Base-by-base conservation (phyloP, 179 eudicot genomes). In the Carnegiea gigantea region DNA sequence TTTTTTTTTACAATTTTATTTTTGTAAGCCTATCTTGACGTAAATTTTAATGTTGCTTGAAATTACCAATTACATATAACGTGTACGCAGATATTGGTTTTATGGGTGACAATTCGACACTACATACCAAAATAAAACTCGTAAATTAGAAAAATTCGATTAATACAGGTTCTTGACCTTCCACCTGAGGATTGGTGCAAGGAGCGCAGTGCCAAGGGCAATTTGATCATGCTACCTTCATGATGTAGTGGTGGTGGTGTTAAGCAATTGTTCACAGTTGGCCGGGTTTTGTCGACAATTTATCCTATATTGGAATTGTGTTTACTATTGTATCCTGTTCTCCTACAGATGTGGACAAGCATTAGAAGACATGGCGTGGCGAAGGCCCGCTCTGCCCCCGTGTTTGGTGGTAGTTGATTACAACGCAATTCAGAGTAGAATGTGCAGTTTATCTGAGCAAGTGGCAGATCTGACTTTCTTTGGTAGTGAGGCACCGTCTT, bases 311-410 rank as follows among this genome's bases (percentile, higher is more conserved):
- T 36, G 49, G 60, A 24, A 9, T 74, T 30, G 54, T 38, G 75
- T 81, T 83, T 68, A 76, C 73, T 36, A 77, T 44, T 75, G 21
- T 82, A 21, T 76, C 77, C 48, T 84, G 79, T 82, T 60, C 81
- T 82, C 73, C 77, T 64, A 84, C 85, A 86, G 89, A 81, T 82
- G 21, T 64, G 70, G 48, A 53, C 54, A n/a, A 62, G 71, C 67
- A 10, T 26, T 70, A 76, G 76, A 26, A 13, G 78, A 67, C 60
- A 38, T 28, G 70, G 67, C 5, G 18, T 2, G 30, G 54, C 30
- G 62, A 57, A 36, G n/a, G 21, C 20, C 6, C 10, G 8, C 13
- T 43, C 15, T 14, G 33, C 75, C 40, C 40, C 21, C 2, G 70
- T 51, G 13, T 48, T 12, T 51, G 9, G 2, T 1, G 57, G 57